Conservation (phyloP, 768 basidiomycete genomes). For the Suillus fuscotomentosus region DNA sequence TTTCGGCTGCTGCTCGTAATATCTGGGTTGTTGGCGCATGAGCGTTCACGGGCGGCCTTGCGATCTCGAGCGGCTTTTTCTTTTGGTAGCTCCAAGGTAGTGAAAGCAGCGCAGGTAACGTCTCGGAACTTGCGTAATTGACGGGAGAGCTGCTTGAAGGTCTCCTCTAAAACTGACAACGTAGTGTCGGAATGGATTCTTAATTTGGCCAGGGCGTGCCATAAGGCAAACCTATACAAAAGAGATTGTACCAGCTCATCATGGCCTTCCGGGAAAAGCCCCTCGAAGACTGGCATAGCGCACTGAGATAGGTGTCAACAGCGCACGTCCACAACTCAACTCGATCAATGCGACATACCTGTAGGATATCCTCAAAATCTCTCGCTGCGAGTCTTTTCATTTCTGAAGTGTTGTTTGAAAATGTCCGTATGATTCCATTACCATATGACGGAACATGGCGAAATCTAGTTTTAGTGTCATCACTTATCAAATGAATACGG, state of each 20-base stretch:
- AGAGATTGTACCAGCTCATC: background rate
- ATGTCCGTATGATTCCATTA: too few relatives aligned
- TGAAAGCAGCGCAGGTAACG: background rate
- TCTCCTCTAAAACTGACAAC: background rate
- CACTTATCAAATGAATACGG: too few relatives aligned
- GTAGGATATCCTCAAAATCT: background rate
- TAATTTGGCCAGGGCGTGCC: background rate
- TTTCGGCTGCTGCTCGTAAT: background rate
- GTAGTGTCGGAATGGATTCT: background rate
- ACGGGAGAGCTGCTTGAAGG: background rate
- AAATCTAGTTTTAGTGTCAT: too few relatives aligned
- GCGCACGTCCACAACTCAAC: too few relatives aligned
- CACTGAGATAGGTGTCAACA: background rate
- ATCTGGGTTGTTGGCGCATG: background rate
- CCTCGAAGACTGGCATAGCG: background rate
- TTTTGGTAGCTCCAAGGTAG: background rate
- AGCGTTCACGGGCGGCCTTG: background rate
- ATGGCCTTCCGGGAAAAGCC: background rate
- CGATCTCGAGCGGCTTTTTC: background rate
- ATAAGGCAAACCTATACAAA: background rate
- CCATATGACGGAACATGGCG: too few relatives aligned
- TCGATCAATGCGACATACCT: background rate
- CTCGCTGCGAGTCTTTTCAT: background rate
- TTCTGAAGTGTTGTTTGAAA: too few relatives aligned
- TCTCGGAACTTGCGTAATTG: background rate